A percentile compares a stretch with the other conserved stretches of the same genome.
These are phyloP conservation scores for Recurvomyces mirabilis DNA, from an alignment of 495 filamentous ascomycete genomes.

Conservation along the genomic window DNA sequence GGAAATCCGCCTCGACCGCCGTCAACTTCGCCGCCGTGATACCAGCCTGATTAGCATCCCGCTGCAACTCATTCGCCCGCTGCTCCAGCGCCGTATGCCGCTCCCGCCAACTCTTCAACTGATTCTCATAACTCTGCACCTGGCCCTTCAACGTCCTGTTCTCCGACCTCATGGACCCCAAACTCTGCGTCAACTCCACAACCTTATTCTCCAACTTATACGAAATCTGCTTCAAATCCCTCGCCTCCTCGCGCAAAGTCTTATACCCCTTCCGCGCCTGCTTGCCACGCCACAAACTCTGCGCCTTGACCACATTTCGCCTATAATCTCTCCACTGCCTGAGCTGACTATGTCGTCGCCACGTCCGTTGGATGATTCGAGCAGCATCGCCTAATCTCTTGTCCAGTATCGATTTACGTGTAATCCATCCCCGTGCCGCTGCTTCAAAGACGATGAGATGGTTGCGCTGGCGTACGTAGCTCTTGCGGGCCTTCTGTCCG, in stretches of 20 bases:
- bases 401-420: slow-evolving; percentile 79
- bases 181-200: slow-evolving; percentile 86
- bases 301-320: slow-evolving; percentile 75
- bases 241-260: slow-evolving; percentile 79
- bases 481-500: slow-evolving; percentile 73
- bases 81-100: slow-evolving; percentile 86
- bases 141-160: slow-evolving; percentile 82
- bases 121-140: slow-evolving; percentile 90
- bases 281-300: slow-evolving; percentile 88
- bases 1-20: slow-evolving; percentile 90
- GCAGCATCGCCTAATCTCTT: slow-evolving; percentile 89
- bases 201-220: slow-evolving; percentile 99
- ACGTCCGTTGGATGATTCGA: slow-evolving; percentile 76
- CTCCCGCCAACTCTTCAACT: slow-evolving; percentile 87
- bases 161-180: slow-evolving; percentile 82
- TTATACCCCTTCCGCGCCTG: slow-evolving; percentile 75
- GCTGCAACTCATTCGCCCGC: slow-evolving; percentile 82
- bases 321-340: slow-evolving; percentile 79
- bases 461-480: slow-evolving; percentile 61
- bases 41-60: slow-evolving; percentile 94
- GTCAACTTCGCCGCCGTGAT: slow-evolving; percentile 79
- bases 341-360: slow-evolving; percentile 70
- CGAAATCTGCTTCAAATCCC: slow-evolving; percentile 96
- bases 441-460: slow-evolving; percentile 82
- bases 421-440: slow-evolving; percentile 79